phyloP scores from a whole-genome alignment of 805 yeast genomes.

The Citeromyces matritensis region DNA sequence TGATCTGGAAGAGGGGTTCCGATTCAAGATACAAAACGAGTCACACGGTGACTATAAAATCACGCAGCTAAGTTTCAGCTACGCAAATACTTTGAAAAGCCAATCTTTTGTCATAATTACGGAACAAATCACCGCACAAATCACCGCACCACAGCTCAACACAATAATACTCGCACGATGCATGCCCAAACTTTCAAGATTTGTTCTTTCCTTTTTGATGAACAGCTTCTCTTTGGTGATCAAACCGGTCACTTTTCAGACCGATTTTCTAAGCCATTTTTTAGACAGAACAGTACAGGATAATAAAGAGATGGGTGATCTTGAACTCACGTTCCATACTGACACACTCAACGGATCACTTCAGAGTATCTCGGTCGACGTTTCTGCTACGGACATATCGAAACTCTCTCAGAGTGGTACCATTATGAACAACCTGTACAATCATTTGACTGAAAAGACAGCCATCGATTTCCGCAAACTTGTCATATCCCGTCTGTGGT shows the following conservation, averaged over 20 bases:
- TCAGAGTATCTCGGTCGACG: slow-evolving; percentile 9
- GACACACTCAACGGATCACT: slow-evolving; percentile 6
- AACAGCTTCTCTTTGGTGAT: slow-evolving; percentile 9
- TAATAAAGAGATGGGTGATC: slow-evolving; percentile 7
- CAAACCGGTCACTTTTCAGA: slow-evolving; percentile 4
- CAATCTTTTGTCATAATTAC: slow-evolving; percentile 1
- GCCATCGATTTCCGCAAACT: slow-evolving; percentile 13
- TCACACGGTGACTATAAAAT: neutral
- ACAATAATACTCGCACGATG: slow-evolving; percentile 7
- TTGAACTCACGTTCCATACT: slow-evolving; percentile 8
- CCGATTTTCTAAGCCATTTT: slow-evolving; percentile 8
- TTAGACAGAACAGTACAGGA: slow-evolving; percentile 7
- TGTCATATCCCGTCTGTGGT: slow-evolving; percentile 11
- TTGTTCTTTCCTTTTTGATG: slow-evolving; percentile 8
- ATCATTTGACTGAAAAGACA: slow-evolving; percentile 9
- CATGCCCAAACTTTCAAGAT: slow-evolving; percentile 8
- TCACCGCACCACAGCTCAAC: neutral
- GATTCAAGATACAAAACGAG: too few relatives aligned
- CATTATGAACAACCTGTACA: slow-evolving; percentile 8
- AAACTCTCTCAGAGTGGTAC: neutral
- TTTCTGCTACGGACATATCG: too few relatives aligned
- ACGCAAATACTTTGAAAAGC: neutral
- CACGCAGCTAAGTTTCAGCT: slow-evolving; percentile 1
- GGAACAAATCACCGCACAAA: neutral
- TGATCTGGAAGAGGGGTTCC: too few relatives aligned